phyloP scores from a whole-genome alignment of 2,329 filamentous ascomycete genomes.

The Exophiala sp. region DNA sequence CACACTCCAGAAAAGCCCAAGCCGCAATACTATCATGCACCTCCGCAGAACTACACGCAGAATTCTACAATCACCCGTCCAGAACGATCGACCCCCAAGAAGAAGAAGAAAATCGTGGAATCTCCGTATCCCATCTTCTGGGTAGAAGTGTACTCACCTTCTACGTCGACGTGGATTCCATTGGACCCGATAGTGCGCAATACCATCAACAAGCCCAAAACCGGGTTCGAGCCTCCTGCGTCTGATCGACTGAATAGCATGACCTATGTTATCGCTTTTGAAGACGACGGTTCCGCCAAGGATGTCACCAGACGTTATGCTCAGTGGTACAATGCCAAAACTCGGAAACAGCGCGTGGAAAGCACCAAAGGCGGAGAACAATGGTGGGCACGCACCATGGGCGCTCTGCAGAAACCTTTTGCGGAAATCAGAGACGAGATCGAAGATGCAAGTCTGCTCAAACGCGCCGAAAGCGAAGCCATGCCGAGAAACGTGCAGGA shows the following conservation, averaged over 20 bases:
- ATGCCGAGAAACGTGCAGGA: slow-evolving; percentile 83
- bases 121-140: slow-evolving; percentile 82
- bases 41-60: slow-evolving; percentile 18
- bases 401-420: slow-evolving; percentile 39
- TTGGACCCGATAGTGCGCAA: slow-evolving; percentile 79
- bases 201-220: slow-evolving; percentile 67
- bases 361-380: slow-evolving; percentile 48
- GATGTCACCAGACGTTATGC: slow-evolving; percentile 86
- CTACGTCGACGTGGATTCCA: slow-evolving; percentile 84
- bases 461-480: slow-evolving; percentile 66
- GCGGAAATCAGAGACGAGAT: slow-evolving; percentile 68
- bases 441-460: slow-evolving; percentile 69
- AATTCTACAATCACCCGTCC: slow-evolving; percentile 3
- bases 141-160: slow-evolving; percentile 84
- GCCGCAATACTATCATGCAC: slow-evolving; percentile 34
- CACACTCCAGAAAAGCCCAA: slow-evolving; percentile 40
- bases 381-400: slow-evolving; percentile 51
- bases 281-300: slow-evolving; percentile 67
- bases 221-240: slow-evolving; percentile 70
- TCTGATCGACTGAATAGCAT: slow-evolving; percentile 70
- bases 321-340: slow-evolving; percentile 87
- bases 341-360: slow-evolving; percentile 74
- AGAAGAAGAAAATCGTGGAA: slow-evolving; percentile 41
- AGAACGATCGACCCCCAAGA: slow-evolving; percentile 4
- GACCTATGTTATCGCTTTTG: slow-evolving; percentile 78